Base-by-base conservation (phyloP, 2,329 filamentous ascomycete species). In the Cordyceps militaris region DNA sequence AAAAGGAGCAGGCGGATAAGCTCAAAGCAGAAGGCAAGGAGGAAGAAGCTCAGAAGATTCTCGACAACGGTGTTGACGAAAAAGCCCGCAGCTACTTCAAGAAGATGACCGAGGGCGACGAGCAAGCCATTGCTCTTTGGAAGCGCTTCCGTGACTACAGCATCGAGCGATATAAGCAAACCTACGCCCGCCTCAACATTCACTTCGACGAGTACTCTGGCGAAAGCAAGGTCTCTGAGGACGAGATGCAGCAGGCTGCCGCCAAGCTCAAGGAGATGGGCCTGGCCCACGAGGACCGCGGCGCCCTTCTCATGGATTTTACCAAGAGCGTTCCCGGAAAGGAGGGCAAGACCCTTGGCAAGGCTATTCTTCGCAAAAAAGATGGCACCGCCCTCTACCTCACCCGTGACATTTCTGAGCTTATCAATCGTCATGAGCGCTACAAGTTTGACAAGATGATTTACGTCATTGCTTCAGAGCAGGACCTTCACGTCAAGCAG, bases 401-500 rank as follows among this genome's bases (percentile, higher is more conserved):
- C 48, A 89, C 89, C 52, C 83, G 88, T 63, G 88, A 93, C 70
- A 87, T 92, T 61, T 87, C 85, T 63, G 87, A 91, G 66, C 80
- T 89, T 28, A 73, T 91, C 55, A 81, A 84, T 66, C 82, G 88
- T 57, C 63, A 82, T 49, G 76, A 85, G 23, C 79, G 80, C 66
- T 83, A 84, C 72, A 69, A 83, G 11, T 90, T 89, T 64, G 87
- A 91, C 72, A 83, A 89, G 68, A 89, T 91, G 86, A 86, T 91
- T 61, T 91, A 91, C 66, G 87, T 91, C 10, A 83, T 91, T 30
- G 86, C 87, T 1, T 84, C 81, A 23, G 82, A 85, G 62, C 87
- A 91, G 65, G 86, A 88, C 64, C 76, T 88, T 13, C 88, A 91
- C 67, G 77, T 91, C 56, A 83, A 83, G 65, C 86, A 90, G 68